Conservation (phyloP, 2,329 filamentous ascomycete species). For the Neonectria sp. region DNA sequence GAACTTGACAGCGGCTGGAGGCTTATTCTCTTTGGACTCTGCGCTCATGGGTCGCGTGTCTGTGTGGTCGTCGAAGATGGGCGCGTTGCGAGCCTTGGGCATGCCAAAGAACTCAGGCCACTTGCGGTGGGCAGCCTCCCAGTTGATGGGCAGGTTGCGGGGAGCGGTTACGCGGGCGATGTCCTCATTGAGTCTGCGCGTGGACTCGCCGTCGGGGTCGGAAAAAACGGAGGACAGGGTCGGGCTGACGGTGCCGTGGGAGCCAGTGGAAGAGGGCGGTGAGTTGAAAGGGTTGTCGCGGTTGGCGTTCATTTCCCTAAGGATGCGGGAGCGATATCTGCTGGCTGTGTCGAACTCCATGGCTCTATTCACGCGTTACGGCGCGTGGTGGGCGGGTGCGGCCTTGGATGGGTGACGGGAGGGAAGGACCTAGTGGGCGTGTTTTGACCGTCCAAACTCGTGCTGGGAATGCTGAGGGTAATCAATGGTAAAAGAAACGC, state of each 20-base stretch:
- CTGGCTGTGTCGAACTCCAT: slow-evolving; percentile 60
- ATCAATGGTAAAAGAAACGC: slow-evolving; percentile 41
- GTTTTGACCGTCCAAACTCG: slow-evolving; percentile 29
- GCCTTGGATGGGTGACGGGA: slow-evolving; percentile 37
- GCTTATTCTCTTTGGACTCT: slow-evolving; percentile 63
- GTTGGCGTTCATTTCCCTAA: slow-evolving; percentile 68
- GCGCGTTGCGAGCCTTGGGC: slow-evolving; percentile 52
- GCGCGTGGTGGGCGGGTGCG: slow-evolving; percentile 39
- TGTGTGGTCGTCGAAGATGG: slow-evolving; percentile 50
- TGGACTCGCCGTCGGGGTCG: slow-evolving; percentile 68
- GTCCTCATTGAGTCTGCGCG: slow-evolving; percentile 65
- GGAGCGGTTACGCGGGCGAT: slow-evolving; percentile 61
- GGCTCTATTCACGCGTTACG: slow-evolving; percentile 47
- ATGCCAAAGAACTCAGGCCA: slow-evolving; percentile 67
- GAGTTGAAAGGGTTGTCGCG: slow-evolving; percentile 72
- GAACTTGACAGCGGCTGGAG: slow-evolving; percentile 54
- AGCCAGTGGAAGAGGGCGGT: slow-evolving; percentile 71
- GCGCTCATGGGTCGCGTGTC: slow-evolving; percentile 55
- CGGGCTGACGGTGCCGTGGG: slow-evolving; percentile 70
- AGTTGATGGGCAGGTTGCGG: slow-evolving; percentile 59
- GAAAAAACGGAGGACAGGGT: slow-evolving; percentile 69
- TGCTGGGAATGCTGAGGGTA: slow-evolving; percentile 26
- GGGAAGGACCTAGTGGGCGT: slow-evolving; percentile 42
- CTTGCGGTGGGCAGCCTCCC: slow-evolving; percentile 63
- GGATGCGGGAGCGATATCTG: slow-evolving; percentile 64